phyloP scores from a whole-genome alignment of 208 protist species.

The Trypanosoma lewisi region DNA sequence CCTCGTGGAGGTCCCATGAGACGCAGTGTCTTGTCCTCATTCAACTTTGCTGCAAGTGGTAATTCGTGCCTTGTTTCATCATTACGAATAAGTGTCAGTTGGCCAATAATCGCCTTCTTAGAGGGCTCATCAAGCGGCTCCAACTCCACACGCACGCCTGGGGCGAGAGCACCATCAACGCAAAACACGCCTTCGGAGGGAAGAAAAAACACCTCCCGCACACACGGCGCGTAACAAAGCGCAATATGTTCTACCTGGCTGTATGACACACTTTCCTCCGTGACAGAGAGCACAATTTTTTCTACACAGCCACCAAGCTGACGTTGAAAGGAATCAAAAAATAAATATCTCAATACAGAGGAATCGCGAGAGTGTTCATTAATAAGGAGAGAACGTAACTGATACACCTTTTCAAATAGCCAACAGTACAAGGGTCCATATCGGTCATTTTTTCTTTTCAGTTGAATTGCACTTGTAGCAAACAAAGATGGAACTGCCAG shows the following conservation, averaged over 20 bases:
- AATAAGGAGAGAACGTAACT: conserved; percentile 74
- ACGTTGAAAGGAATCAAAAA: conserved; percentile 63
- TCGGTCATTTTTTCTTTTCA: conserved; percentile 51
- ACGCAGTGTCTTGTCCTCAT: conserved; percentile 51
- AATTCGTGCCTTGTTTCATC: conserved; percentile 33
- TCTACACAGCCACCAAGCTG: conserved; percentile 75
- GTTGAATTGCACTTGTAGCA: conserved; percentile 57
- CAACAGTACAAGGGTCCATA: conserved; percentile 68
- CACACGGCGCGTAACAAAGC: conserved; percentile 74
- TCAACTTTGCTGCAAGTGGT: conserved; percentile 70
- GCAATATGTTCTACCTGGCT: conserved; percentile 72
- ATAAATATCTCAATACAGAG: conserved; percentile 65
- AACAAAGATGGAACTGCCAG: conserved; percentile 75
- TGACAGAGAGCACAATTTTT: conserved; percentile 60
- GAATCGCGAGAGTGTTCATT: conserved; percentile 74
- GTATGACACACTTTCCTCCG: conserved; percentile 77
- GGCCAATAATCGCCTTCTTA: conserved; percentile 58
- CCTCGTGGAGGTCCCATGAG: conserved; percentile 63
- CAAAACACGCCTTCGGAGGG: conserved; percentile 68
- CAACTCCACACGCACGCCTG: conserved; percentile 47
- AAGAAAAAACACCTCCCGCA: conserved; percentile 82
- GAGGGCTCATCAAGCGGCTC: conserved; percentile 54
- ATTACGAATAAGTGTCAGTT: conserved; percentile 33
- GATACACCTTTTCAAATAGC: conserved; percentile 64
- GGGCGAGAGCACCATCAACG: conserved; percentile 71